Evolutionary conservation across 2,329 filamentous ascomycete genomes (phyloP), one percentile per base, ranked within the genome.

Genomic region (Annulohypoxylon truncatum): DNA sequence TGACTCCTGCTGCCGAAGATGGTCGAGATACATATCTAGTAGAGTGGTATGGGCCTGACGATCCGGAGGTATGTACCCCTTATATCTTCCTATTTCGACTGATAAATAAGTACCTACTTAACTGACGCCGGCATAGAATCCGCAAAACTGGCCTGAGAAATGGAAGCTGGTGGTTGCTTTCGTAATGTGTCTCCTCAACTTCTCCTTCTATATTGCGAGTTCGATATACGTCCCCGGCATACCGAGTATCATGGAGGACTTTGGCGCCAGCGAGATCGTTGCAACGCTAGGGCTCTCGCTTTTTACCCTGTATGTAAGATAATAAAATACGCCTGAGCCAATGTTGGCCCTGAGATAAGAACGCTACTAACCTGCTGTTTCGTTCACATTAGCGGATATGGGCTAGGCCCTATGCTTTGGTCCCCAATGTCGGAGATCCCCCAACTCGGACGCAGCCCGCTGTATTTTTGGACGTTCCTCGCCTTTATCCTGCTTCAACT

Each of bases 341-440:
- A 12, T 20, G 10, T 18, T n/a, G 10, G 12, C 28, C 1, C 3
- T 18, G 35, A 38, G 35, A 28, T 44, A 13, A 18, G 3, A 40
- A 20, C 31, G 24, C 20, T 15, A 46, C 60, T 57, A 10, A 63
- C 35, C 3, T 38, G 3, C 13, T 13, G 22, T 24, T 22, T 12
- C 28, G 6, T 20, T 38, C 18, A 26, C n/a, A 18, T 8, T 29
- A 68, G 60, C 9, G 70, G 70, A 15, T 72, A 72, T 33, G 74
- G 78, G 15, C 10, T 77, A 26, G 75, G 87, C 0, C 85, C 86
- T 1, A 75, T 89, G 60, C 65, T 90, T 29, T 88, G 84, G 76
- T 84, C 83, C 1, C 88, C 88, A 0, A 72, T 90, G 33, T 83
- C 80, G 44, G 88, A 90, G 73, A 83, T 90, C 12, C 86, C 87